Evolutionary conservation across 2,329 filamentous ascomycete genomes (phyloP).

Genomic region (Trichoderma breve): DNA sequence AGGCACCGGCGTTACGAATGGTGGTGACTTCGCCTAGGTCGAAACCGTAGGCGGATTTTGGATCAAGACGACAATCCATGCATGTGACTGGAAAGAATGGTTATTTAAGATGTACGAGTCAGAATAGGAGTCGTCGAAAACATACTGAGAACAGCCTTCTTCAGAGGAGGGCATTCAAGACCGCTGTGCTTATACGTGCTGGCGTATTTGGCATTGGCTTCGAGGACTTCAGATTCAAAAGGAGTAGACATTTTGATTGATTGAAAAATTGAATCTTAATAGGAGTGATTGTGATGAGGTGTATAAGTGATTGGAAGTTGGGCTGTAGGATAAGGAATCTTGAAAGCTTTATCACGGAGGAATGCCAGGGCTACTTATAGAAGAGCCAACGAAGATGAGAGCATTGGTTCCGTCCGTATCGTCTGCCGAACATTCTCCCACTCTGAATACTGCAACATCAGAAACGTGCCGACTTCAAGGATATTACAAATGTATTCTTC

Average conservation of each 20-base stretch:
- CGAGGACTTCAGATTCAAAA: neutral
- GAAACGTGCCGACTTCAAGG: neutral
- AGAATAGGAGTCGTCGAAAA: too few relatives aligned
- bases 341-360: neutral
- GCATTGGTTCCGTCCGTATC: neutral
- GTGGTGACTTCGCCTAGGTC: constrained; percentile 1
- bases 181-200: constrained; percentile 9
- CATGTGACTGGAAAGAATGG: neutral
- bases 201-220: constrained; percentile 3
- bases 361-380: constrained; percentile 7
- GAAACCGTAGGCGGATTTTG: neutral
- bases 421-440: neutral
- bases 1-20: constrained; percentile 1
- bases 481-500: neutral
- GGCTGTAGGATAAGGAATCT: neutral
- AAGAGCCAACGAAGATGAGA: neutral
- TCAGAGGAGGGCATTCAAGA: neutral
- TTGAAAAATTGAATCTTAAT: neutral
- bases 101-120: neutral
- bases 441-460: too few relatives aligned
- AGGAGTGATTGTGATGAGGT: neutral
- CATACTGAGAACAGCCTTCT: neutral
- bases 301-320: neutral
- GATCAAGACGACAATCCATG: constrained; percentile 5
- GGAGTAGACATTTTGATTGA: neutral